A percentile compares a stretch with the other conserved stretches of the same genome.
Evolutionary conservation across 495 filamentous ascomycete species (phyloP).

Genomic region (Penicillium crystallinum): DNA sequence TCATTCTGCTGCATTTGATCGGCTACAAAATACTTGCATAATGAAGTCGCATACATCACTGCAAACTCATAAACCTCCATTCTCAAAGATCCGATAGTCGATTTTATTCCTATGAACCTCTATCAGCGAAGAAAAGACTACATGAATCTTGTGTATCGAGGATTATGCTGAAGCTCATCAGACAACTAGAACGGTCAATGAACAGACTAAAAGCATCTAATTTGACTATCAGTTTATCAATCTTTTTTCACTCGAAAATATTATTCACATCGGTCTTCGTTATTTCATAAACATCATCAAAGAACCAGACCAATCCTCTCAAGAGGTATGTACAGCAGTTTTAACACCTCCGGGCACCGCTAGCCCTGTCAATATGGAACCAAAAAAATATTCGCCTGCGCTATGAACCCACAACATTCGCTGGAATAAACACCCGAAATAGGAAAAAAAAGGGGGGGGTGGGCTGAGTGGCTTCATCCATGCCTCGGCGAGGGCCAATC

Average conservation of each 20-base stretch:
- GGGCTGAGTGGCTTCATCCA: neutral
- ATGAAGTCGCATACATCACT: neutral
- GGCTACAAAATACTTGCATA: slow-evolving; percentile 1
- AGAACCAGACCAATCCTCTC: neutral
- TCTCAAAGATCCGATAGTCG: too few relatives aligned
- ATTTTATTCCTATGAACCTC: too few relatives aligned
- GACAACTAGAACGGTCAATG: too few relatives aligned
- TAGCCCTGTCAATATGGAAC: neutral
- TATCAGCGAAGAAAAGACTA: too few relatives aligned
- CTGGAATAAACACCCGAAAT: neutral
- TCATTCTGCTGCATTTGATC: neutral
- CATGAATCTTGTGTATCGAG: too few relatives aligned
- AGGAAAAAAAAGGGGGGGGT: neutral
- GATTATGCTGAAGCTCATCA: too few relatives aligned
- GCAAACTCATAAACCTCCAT: neutral
- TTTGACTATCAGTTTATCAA: too few relatives aligned
- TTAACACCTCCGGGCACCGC: neutral
- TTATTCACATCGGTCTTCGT: slow-evolving; percentile 15
- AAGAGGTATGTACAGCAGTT: slow-evolving; percentile 10
- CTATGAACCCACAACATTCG: slow-evolving; percentile 9
- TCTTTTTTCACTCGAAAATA: too few relatives aligned
- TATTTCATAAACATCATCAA: slow-evolving; percentile 17
- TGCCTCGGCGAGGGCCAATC: neutral
- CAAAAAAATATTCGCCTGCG: slow-evolving; percentile 9
- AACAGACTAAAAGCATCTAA: too few relatives aligned